These are phyloP conservation scores for Penicillium dipodomyicola DNA, from an alignment of 495 filamentous ascomycete species.

Conservation along the genomic window DNA sequence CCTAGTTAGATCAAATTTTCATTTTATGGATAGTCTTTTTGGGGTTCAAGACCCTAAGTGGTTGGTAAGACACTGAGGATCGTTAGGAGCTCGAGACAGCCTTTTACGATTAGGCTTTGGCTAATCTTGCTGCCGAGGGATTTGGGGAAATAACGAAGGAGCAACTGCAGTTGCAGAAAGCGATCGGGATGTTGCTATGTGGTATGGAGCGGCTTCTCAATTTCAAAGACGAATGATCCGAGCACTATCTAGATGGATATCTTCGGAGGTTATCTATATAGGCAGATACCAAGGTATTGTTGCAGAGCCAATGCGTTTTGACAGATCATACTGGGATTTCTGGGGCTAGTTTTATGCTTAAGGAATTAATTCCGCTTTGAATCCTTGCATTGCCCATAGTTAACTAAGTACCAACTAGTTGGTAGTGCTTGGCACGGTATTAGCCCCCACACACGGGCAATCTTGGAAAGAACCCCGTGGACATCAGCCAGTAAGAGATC, in stretches of 20 bases:
- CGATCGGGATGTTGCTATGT: constrained; percentile 18
- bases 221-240: constrained; percentile 20
- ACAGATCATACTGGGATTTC: no score
- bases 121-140: constrained; percentile 15
- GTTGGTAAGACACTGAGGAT: constrained; percentile 15
- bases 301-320: no score
- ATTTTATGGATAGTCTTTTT: constrained; percentile 15
- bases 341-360: no score
- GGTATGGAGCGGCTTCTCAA: constrained; percentile 20
- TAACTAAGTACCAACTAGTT: no score
- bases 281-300: no score
- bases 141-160: constrained; percentile 12
- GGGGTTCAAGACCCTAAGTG: constrained; percentile 11
- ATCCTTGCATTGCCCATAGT: no score
- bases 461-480: no score
- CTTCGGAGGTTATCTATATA: constrained; percentile 12
- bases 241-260: constrained; percentile 20
- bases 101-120: constrained; percentile 14
- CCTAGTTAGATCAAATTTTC: constrained; percentile 11
- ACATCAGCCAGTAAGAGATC: no score
- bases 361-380: no score
- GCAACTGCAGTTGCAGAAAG: constrained; percentile 16
- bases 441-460: no score
- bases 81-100: constrained; percentile 12
- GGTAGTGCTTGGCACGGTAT: no score